Evolutionary conservation across 2,329 filamentous ascomycete species (phyloP).

Genomic region (Ciborinia camelliae): DNA sequence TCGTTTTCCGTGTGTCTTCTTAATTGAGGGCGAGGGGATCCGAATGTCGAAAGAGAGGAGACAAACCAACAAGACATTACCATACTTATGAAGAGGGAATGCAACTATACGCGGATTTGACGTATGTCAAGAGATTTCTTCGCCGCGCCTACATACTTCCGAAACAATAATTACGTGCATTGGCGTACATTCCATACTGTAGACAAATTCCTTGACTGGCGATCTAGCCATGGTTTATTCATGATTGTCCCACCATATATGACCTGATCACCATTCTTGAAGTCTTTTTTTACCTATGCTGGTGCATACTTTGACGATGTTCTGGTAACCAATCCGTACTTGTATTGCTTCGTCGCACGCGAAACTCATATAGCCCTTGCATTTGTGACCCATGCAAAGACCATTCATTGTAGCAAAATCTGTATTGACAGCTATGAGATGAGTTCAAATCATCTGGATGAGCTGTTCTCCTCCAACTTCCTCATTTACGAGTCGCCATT

Average conservation of each 20-base stretch:
- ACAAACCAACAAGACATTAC: slow-evolving; percentile 40
- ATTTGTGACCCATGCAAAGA: neutral
- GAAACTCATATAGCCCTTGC: neutral
- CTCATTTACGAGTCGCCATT: neutral
- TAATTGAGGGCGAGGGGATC: slow-evolving; percentile 66
- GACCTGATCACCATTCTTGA: neutral
- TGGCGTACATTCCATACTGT: neutral
- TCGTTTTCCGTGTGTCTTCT: slow-evolving; percentile 66
- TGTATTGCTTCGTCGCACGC: neutral
- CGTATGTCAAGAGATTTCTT: neutral
- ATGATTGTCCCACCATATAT: neutral
- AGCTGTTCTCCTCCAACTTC: too few species aligned
- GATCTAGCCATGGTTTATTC: neutral
- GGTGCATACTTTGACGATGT: neutral
- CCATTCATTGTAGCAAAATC: neutral
- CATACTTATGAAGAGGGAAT: neutral
- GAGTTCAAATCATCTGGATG: neutral
- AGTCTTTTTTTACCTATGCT: neutral
- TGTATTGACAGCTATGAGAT: neutral
- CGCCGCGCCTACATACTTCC: neutral
- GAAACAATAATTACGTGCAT: slow-evolving; percentile 2
- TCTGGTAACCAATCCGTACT: too few species aligned
- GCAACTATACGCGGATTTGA: neutral
- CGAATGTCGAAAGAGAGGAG: slow-evolving; percentile 70
- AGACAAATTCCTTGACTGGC: neutral